Conservation (phyloP, 176 grass and related monocot species). For the Urochloa ruziziensis region DNA sequence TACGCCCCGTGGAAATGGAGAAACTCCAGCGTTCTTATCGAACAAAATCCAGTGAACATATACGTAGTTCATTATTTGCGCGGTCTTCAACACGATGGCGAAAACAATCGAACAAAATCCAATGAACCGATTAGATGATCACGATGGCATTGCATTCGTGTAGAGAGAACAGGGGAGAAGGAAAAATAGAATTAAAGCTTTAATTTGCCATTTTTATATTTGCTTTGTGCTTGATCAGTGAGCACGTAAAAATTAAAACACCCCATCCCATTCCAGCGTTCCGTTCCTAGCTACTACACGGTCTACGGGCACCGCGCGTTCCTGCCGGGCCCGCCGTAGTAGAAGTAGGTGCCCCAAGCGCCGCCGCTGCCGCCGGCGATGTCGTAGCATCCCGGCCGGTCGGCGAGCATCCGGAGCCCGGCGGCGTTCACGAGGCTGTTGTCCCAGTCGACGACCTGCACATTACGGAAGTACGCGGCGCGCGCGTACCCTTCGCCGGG, state of each 20-base stretch:
- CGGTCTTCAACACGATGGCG: neutral
- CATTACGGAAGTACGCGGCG: conserved; percentile 71
- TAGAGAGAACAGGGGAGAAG: neutral
- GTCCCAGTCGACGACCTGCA: conserved; percentile 85
- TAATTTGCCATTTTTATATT: neutral
- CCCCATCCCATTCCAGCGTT: neutral
- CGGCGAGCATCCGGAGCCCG: conserved; percentile 61
- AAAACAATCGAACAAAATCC: neutral
- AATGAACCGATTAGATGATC: neutral
- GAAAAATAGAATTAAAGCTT: neutral
- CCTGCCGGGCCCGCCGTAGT: conserved; percentile 82
- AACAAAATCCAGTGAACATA: no score
- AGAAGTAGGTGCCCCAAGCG: conserved; percentile 81
- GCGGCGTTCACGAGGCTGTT: conserved; percentile 63
- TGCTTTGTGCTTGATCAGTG: neutral
- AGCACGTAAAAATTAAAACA: neutral
- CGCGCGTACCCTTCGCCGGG: conserved; percentile 53
- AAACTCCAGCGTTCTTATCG: no score
- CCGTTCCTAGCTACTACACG: neutral
- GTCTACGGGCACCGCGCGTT: conserved; percentile 52
- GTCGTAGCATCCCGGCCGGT: conserved; percentile 67
- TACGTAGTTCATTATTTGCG: neutral
- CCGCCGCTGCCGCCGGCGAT: conserved; percentile 62
- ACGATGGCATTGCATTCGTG: neutral
- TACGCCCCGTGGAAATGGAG: no score